Evolutionary conservation across 2,329 filamentous ascomycete species (phyloP).

Genomic region (Fusarium humuli): DNA sequence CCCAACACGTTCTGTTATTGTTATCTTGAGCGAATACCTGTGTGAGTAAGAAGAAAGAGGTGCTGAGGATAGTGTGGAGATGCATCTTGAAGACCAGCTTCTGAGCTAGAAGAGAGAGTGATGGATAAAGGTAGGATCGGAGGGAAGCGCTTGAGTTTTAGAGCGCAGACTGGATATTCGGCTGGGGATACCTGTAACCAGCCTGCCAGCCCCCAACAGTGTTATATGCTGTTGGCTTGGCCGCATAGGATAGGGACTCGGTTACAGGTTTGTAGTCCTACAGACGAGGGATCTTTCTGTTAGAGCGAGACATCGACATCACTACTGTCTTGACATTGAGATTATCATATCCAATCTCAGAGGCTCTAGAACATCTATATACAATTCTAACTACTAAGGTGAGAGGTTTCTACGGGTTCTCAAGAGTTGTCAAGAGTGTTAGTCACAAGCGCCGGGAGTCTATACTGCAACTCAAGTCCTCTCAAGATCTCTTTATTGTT

Average conservation of each 20-base stretch:
- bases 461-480: background rate
- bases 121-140: background rate
- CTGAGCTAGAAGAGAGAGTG: background rate
- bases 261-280: background rate
- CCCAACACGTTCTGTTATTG: background rate
- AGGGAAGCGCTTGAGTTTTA: background rate
- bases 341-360: no score
- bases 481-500: rapidly evolving
- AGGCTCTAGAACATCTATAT: no score
- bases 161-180: background rate
- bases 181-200: background rate
- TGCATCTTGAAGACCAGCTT: background rate
- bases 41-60: rapidly evolving
- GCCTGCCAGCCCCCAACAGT: background rate
- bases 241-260: background rate
- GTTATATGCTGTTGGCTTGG: background rate
- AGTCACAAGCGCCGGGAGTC: rapidly evolving
- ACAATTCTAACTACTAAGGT: no score
- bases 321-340: rapidly evolving
- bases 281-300: background rate
- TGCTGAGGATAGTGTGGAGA: background rate
- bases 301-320: background rate
- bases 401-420: rapidly evolving
- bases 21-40: background rate
- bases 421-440: background rate